Evolutionary conservation across 2,329 filamentous ascomycete genomes (phyloP).

Genomic region (Penicillium sp.): DNA sequence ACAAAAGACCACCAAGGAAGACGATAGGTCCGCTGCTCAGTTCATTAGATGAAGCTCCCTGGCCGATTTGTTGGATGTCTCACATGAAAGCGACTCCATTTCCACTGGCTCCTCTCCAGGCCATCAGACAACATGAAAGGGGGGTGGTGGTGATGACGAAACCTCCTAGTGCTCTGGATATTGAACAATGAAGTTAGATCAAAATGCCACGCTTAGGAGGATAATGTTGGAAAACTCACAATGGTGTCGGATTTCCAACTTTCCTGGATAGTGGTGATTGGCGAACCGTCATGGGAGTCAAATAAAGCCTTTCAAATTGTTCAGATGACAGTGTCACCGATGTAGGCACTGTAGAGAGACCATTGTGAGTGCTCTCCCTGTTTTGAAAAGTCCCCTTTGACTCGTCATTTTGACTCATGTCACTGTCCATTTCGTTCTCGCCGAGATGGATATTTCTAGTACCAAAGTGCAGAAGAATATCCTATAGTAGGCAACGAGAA

Average conservation of each 20-base stretch:
- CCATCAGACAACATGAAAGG: conserved; percentile 29
- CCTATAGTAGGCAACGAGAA: neutral
- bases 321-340: conserved; percentile 33
- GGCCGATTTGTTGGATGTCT: conserved; percentile 1
- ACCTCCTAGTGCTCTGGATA: conserved; percentile 24
- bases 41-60: neutral
- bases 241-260: conserved; percentile 36
- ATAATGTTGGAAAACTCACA: conserved; percentile 23
- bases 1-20: conserved; percentile 57
- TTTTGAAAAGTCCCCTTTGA: conserved; percentile 6
- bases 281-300: conserved; percentile 35
- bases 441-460: neutral
- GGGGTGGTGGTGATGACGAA: conserved; percentile 31
- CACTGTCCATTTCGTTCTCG: conserved; percentile 9
- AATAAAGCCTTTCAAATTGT: conserved; percentile 38
- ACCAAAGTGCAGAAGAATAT: neutral
- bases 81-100: conserved; percentile 29
- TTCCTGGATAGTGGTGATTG: conserved; percentile 31
- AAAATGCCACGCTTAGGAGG: neutral
- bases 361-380: conserved; percentile 4
- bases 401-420: conserved; percentile 8
- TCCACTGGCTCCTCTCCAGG: conserved; percentile 29
- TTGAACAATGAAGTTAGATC: neutral
- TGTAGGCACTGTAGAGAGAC: conserved; percentile 19
- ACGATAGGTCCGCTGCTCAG: conserved; percentile 47